Conservation (phyloP, 108 stramenopile genomes). For the Nitzschia sp. region DNA sequence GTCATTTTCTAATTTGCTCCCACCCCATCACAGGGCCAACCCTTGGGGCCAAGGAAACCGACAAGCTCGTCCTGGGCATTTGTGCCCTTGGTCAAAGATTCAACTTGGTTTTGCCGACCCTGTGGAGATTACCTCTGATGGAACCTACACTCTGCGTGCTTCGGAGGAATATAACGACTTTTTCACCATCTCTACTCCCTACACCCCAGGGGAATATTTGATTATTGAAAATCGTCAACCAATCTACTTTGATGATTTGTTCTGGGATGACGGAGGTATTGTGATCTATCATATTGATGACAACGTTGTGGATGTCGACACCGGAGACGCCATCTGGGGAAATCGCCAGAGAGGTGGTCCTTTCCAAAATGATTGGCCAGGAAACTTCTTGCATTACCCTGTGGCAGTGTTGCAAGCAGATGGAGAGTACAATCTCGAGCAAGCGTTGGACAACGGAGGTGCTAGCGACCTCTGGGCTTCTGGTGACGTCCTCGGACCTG, state of each 20-base stretch:
- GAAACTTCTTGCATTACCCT: constrained; percentile 49
- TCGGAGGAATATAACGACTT: constrained; percentile 40
- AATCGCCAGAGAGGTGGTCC: constrained; percentile 44
- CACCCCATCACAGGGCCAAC: neutral
- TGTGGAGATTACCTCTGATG: constrained; percentile 38
- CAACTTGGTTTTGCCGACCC: constrained; percentile 54
- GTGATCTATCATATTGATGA: constrained; percentile 73
- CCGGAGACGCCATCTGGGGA: constrained; percentile 7
- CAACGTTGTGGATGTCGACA: constrained; percentile 4
- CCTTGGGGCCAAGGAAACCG: neutral
- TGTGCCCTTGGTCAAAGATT: constrained; percentile 51
- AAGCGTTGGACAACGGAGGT: constrained; percentile 48
- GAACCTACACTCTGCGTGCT: constrained; percentile 42
- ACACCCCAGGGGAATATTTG: constrained; percentile 52
- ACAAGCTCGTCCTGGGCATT: constrained; percentile 32
- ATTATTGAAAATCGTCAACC: constrained; percentile 78
- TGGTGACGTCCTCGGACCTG: constrained; percentile 20
- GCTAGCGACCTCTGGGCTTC: constrained; percentile 37
- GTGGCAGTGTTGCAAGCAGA: constrained; percentile 63
- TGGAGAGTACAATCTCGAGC: constrained; percentile 58
- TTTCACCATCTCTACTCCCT: constrained; percentile 49
- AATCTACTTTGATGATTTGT: constrained; percentile 37
- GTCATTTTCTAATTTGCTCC: no score
- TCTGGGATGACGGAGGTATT: constrained; percentile 51
- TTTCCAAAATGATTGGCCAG: constrained; percentile 50